Conservation (phyloP, 768 basidiomycete genomes). For the Agaricus subrufescens region DNA sequence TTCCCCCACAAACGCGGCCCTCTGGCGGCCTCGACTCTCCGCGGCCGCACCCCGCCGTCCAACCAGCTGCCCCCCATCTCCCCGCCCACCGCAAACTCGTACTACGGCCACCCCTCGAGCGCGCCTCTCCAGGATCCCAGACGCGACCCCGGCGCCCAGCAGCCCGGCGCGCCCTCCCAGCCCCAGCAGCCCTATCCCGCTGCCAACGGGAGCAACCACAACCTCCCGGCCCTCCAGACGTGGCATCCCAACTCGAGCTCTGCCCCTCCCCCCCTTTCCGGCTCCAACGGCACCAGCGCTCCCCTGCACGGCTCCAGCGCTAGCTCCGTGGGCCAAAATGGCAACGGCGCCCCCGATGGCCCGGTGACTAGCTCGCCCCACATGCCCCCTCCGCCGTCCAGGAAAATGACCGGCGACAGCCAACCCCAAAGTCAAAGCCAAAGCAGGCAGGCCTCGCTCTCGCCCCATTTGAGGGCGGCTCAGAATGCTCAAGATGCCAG, state of each 20-base stretch:
- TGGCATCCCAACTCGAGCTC: conserved; percentile 29
- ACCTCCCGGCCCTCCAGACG: conserved; percentile 42
- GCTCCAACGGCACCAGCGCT: background rate
- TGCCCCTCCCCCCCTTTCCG: conserved; percentile 16
- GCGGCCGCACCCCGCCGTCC: conserved; percentile 45
- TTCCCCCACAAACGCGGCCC: conserved; percentile 79
- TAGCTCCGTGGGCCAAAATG: too few relatives aligned
- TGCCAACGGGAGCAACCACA: conserved; percentile 18
- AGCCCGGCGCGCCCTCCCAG: conserved; percentile 2
- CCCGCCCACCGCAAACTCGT: conserved; percentile 31
- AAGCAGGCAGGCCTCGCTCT: conserved; percentile 3
- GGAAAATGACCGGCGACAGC: background rate
- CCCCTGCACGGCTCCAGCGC: too few relatives aligned
- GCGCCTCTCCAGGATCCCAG: conserved; percentile 29
- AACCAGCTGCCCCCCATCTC: conserved; percentile 38
- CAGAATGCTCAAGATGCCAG: conserved; percentile 1
- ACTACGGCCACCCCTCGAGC: conserved; percentile 49
- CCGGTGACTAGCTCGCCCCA: background rate
- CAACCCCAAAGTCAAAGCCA: conserved; percentile 6
- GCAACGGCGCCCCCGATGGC: too few relatives aligned
- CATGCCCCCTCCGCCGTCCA: background rate
- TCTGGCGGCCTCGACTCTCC: conserved; percentile 46
- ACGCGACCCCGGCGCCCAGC: conserved; percentile 5
- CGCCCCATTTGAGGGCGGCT: conserved; percentile 1
- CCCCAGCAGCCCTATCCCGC: conserved; percentile 6